phyloP scores from a whole-genome alignment of 345 rosid genomes.

The Populus euphratica region DNA sequence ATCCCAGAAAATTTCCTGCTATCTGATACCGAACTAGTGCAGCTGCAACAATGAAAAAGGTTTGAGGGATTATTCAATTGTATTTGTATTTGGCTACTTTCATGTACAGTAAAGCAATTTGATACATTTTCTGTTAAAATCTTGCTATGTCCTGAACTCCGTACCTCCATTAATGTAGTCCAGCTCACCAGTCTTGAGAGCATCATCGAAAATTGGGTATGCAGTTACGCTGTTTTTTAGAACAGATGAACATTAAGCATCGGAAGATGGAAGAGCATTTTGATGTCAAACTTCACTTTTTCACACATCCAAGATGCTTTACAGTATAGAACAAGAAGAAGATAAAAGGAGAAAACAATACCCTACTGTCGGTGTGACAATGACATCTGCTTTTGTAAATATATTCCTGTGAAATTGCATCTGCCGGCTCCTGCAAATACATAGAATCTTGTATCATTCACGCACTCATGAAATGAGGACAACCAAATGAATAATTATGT shows the following conservation, averaged over 20 bases:
- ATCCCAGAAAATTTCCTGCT: slow-evolving; percentile 73
- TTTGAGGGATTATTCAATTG: neutral
- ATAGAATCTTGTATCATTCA: neutral
- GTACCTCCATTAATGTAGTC: slow-evolving; percentile 77
- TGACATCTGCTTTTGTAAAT: slow-evolving; percentile 55
- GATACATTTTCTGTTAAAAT: neutral
- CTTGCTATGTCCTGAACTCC: neutral
- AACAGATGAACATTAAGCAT: neutral
- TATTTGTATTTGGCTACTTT: neutral
- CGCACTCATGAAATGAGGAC: neutral
- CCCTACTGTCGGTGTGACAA: slow-evolving; percentile 73
- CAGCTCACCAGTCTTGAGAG: slow-evolving; percentile 56
- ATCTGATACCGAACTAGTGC: slow-evolving; percentile 65
- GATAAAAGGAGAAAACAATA: slow-evolving; percentile 13
- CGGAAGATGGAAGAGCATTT: neutral
- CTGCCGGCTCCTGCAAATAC: slow-evolving; percentile 54
- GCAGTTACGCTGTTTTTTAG: slow-evolving; percentile 56
- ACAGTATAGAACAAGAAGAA: neutral
- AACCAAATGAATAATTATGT: neutral
- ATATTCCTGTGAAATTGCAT: slow-evolving; percentile 45
- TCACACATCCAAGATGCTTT: neutral
- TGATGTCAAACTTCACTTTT: neutral
- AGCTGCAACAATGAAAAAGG: slow-evolving; percentile 39
- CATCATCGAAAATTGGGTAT: slow-evolving; percentile 46
- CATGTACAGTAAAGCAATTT: neutral